Evolutionary conservation across 352 stramenopile genomes (phyloP).

Genomic region (Phytophthora pinifolia): DNA sequence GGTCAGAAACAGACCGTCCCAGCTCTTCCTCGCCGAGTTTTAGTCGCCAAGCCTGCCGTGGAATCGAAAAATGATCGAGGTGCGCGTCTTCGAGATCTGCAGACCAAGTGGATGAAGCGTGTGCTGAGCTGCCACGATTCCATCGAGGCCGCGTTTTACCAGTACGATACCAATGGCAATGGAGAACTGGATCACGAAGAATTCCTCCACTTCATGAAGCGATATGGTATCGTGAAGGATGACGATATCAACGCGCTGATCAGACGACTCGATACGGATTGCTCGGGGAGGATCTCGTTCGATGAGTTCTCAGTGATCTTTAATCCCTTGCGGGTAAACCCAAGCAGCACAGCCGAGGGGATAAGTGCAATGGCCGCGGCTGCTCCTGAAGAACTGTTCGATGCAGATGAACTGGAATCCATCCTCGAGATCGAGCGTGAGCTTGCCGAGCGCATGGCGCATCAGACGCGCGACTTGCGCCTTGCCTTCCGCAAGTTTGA

Average conservation of each 20-base stretch:
- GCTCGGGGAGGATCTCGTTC: slow-evolving; percentile 53
- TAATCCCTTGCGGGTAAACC: slow-evolving; percentile 39
- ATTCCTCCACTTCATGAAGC: slow-evolving; percentile 69
- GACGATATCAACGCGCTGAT: slow-evolving; percentile 58
- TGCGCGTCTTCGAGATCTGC: slow-evolving; percentile 42
- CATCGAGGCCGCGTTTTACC: slow-evolving; percentile 59
- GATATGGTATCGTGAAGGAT: slow-evolving; percentile 59
- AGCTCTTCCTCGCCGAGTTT: background rate
- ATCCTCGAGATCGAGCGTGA: slow-evolving; percentile 70
- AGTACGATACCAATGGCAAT: slow-evolving; percentile 62
- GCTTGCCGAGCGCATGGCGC: slow-evolving; percentile 51
- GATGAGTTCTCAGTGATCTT: slow-evolving; percentile 62
- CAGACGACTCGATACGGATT: slow-evolving; percentile 45
- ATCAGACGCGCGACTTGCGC: slow-evolving; percentile 55
- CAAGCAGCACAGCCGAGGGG: slow-evolving; percentile 5
- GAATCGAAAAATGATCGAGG: slow-evolving; percentile 33
- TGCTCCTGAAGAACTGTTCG: slow-evolving; percentile 34
- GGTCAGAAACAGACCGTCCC: background rate
- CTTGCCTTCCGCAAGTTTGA: slow-evolving; percentile 71
- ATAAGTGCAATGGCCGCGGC: slow-evolving; percentile 24
- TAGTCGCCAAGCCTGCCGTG: slow-evolving; percentile 8
- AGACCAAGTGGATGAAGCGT: slow-evolving; percentile 67
- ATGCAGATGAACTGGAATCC: slow-evolving; percentile 50
- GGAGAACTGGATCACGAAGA: slow-evolving; percentile 58
- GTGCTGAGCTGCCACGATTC: slow-evolving; percentile 58